Evolutionary conservation across 305 asterid species (phyloP).

Genomic region (Fraxinus albicans): DNA sequence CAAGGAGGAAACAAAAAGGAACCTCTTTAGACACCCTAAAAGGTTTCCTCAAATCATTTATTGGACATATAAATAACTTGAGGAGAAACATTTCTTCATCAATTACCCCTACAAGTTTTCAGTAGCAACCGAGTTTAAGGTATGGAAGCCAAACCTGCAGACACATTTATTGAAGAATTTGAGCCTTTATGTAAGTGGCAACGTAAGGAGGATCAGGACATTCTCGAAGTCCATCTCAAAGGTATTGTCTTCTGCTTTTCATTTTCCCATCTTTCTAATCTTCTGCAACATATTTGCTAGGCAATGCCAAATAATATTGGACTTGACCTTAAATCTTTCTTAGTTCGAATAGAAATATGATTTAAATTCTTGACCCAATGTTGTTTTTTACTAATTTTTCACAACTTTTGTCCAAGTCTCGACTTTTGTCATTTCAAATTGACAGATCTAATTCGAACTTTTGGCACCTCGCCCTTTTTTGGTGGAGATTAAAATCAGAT

Average conservation of each 20-base stretch:
- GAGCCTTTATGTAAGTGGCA: conserved; percentile 69
- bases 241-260: conserved; percentile 29
- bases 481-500: no score
- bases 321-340: no score
- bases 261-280: neutral
- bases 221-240: conserved; percentile 50
- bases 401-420: neutral
- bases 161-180: conserved; percentile 38
- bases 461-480: no score
- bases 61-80: conserved; percentile 5
- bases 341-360: no score
- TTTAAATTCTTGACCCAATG: neutral
- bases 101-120: neutral
- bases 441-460: neutral
- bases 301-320: neutral
- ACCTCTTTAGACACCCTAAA: conserved; percentile 27
- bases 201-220: conserved; percentile 42
- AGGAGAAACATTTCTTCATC: neutral
- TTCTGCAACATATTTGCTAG: neutral
- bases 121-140: neutral
- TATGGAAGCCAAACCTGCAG: conserved; percentile 39
- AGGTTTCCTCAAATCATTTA: neutral
- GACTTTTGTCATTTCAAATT: neutral
- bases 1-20: conserved; percentile 36
- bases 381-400: no score